phyloP scores from a whole-genome alignment of 208 protist species.

The Trypanosoma avium region DNA sequence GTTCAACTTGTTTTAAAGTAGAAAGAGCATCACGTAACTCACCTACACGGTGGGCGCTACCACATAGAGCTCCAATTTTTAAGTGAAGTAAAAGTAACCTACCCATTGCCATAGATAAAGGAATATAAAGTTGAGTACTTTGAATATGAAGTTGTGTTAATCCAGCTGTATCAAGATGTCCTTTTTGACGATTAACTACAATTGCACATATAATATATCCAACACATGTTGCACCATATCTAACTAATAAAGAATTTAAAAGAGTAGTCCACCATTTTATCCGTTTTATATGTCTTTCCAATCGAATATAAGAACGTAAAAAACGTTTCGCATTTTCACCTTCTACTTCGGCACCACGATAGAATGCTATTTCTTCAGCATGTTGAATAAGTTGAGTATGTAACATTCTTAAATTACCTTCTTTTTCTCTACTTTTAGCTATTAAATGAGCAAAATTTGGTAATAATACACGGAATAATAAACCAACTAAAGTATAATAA shows the following conservation, averaged over 20 bases:
- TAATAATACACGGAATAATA: constrained; percentile 48
- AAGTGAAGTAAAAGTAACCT: constrained; percentile 78
- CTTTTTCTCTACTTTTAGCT: constrained; percentile 66
- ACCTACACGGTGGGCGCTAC: constrained; percentile 76
- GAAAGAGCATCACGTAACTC: constrained; percentile 75
- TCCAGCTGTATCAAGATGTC: constrained; percentile 28
- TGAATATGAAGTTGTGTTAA: constrained; percentile 70
- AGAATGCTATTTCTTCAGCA: constrained; percentile 92
- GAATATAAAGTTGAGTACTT: constrained; percentile 77
- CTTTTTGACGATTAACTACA: constrained; percentile 39
- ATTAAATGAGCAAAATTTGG: constrained; percentile 78
- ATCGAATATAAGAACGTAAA: constrained; percentile 54
- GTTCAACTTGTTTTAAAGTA: constrained; percentile 29
- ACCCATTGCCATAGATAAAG: constrained; percentile 67
- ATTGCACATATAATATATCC: constrained; percentile 76
- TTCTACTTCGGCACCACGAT: constrained; percentile 85
- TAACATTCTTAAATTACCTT: constrained; percentile 74
- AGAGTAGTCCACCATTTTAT: constrained; percentile 67
- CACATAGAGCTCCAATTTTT: constrained; percentile 67
- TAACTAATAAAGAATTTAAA: constrained; percentile 66
- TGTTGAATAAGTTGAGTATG: constrained; percentile 84
- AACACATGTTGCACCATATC: constrained; percentile 72
- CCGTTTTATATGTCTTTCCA: constrained; percentile 72
- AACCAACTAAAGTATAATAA: constrained; percentile 77
- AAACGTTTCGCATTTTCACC: constrained; percentile 65